Evolutionary conservation across 2,329 filamentous ascomycete genomes (phyloP), one percentile per base, ranked within the genome.

Genomic region (Paraphaeosphaeria minitans): DNA sequence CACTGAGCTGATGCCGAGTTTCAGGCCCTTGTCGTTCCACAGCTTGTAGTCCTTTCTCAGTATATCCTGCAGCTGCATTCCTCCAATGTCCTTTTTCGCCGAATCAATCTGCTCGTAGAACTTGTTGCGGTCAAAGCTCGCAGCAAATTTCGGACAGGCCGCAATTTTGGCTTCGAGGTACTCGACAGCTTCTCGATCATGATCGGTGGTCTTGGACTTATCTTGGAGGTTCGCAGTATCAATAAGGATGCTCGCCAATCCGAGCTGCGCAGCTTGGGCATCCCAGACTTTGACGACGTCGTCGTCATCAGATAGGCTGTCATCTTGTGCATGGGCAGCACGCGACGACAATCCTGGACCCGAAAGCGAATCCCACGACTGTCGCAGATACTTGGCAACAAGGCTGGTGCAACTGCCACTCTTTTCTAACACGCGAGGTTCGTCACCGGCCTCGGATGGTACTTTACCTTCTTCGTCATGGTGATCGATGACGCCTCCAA

Each of bases 31-130:
- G 12, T 79, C 78, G 12, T 78, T 78, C 91, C 91, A 95, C 70
- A 90, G 83, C 78, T 96, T 96, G 78, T 93, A 96, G 77, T 96
- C 91, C 75, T 94, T 94, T 63, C 89, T 83, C 53, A 94, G 76
- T 41, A 93, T 83, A 66, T 93, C 91, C 22, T 83, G 78, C 64
- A 92, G 75, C 39, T 77, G 79, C 47, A 95, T 77, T 0, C 71
- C 66, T 2, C 83, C 84, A 53, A 95, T 82, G 64, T 92, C 85
- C 62, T 86, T 84, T 75, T 93, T 93, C 5, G 90, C 87, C 5
- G 75, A 75, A 0, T 82, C 80, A 27, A 93, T 82, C 56, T 85
- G 78, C 4, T 82, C 73, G 70, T 85, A 91, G 73, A 88, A 91
- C 3, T 60, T 71, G 0, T 78, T 73, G 7, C 85, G 80, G 56